Conservation (phyloP, 805 yeast species). For the Candida dendrica region DNA sequence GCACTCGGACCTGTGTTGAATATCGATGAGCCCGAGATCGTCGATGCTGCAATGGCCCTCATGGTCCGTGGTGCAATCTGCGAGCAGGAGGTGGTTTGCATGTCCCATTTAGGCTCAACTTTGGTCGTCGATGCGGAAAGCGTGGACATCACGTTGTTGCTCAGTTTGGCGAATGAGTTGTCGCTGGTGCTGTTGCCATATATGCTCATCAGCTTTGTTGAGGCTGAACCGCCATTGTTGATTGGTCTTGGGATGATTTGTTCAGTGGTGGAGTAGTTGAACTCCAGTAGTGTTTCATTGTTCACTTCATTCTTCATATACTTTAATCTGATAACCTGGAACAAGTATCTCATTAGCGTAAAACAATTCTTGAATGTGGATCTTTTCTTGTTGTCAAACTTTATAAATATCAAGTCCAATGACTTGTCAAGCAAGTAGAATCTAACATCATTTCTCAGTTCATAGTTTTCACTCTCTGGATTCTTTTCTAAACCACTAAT, state of each 20-base stretch:
- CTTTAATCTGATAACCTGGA: conserved; percentile 23
- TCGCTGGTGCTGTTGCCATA: not conserved
- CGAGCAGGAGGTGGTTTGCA: conserved; percentile 22
- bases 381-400: conserved; percentile 25
- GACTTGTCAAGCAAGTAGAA: conserved; percentile 24
- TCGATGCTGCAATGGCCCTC: conserved; percentile 19
- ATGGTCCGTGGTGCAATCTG: conserved; percentile 26
- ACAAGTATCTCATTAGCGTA: conserved; percentile 24
- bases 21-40: conserved; percentile 6
- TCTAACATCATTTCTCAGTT: conserved; percentile 27
- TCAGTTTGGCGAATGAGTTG: conserved; percentile 4
- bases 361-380: conserved; percentile 26
- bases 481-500: conserved; percentile 39
- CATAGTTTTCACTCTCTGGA: conserved; percentile 18
- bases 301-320: conserved; percentile 17
- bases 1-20: conserved; percentile 2
- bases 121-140: not conserved
- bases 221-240: conserved; percentile 4
- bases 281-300: conserved; percentile 11
- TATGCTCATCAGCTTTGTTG: conserved; percentile 6
- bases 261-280: conserved; percentile 18
- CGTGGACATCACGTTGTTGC: not conserved
- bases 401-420: conserved; percentile 24
- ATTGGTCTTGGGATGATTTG: conserved; percentile 5
- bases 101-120: conserved; percentile 2